Percentiles rank a stretch among this genome's conserved stretches.
Evolutionary conservation across 129 eudicot genomes (phyloP).

Genomic region (carrot (Daucus carota)): DH1_v3.0 NC_030382.2:48664001-48664500

Average conservation of each 20-base stretch:
- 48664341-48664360: constrained; percentile 66
- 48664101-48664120: constrained; percentile 66
- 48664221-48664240: neutral
- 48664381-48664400: constrained; percentile 32
- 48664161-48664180: constrained; percentile 54
- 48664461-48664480: constrained; percentile 42
- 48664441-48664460: constrained; percentile 64
- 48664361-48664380: constrained; percentile 38
- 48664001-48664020: neutral
- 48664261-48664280: neutral
- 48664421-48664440: constrained; percentile 53
- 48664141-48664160: constrained; percentile 51
- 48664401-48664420: constrained; percentile 77
- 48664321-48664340: neutral
- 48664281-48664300: neutral
- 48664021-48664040: neutral
- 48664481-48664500: constrained; percentile 38
- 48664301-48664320: neutral
- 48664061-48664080: constrained; percentile 40
- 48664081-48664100: constrained; percentile 49
- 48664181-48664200: constrained; percentile 52
- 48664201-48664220: constrained; percentile 59
- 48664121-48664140: constrained; percentile 59
- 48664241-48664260: neutral
- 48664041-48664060: constrained; percentile 4